Evolutionary conservation across 2,329 filamentous ascomycete genomes (phyloP).

Genomic region (Huntiella bhutanensis): DNA sequence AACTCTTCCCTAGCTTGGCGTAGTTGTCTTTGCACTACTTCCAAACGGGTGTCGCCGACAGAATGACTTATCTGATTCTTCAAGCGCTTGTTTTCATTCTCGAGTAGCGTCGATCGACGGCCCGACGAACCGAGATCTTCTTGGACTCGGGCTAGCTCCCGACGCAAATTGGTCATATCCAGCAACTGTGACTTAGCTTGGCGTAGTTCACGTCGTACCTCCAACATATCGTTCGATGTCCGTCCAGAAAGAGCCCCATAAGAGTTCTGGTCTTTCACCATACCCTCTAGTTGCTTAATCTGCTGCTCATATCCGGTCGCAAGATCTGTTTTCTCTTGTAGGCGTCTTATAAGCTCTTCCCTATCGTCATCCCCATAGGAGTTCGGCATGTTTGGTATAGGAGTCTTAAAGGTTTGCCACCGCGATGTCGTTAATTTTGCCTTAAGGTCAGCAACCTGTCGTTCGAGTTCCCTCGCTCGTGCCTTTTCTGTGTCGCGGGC

Average conservation of each 20-base stretch:
- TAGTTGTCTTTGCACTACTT: slow-evolving; percentile 18
- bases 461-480: slow-evolving; percentile 44
- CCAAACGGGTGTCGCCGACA: slow-evolving; percentile 8
- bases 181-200: slow-evolving; percentile 34
- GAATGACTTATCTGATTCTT: slow-evolving; percentile 12
- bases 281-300: slow-evolving; percentile 37
- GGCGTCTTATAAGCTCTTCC: slow-evolving; percentile 30
- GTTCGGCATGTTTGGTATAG: neutral
- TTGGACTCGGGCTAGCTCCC: slow-evolving; percentile 34
- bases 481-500: slow-evolving; percentile 50
- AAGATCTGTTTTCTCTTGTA: slow-evolving; percentile 37
- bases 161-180: slow-evolving; percentile 30
- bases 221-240: slow-evolving; percentile 31
- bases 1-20: slow-evolving; percentile 26
- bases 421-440: slow-evolving; percentile 14
- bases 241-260: slow-evolving; percentile 26
- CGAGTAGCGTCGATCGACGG: slow-evolving; percentile 22
- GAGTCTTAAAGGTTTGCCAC: neutral
- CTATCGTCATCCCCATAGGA: slow-evolving; percentile 23
- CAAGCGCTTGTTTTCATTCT: slow-evolving; percentile 20
- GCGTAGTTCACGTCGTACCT: slow-evolving; percentile 34
- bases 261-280: slow-evolving; percentile 25
- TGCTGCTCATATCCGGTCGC: slow-evolving; percentile 38
- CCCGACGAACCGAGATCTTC: slow-evolving; percentile 29
- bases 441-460: slow-evolving; percentile 36